Evolutionary conservation across 805 yeast species (phyloP).

Genomic region (Wickerhamiella bombiphila): DNA sequence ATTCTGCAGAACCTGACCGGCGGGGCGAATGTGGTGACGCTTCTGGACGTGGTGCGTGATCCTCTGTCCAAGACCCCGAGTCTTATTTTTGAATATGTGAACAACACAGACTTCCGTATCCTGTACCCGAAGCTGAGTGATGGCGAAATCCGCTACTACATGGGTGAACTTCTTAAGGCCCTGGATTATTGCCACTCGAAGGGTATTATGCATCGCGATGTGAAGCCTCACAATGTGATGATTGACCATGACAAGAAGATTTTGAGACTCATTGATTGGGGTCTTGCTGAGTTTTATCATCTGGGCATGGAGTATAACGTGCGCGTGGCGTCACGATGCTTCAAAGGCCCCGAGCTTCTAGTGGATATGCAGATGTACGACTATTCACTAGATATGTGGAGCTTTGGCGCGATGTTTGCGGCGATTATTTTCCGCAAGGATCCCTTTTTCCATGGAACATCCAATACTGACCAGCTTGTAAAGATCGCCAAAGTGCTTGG

Average conservation of each 20-base stretch:
- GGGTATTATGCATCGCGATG: constrained; percentile 93
- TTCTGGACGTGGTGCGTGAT: constrained; percentile 79
- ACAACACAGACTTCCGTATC: constrained; percentile 75
- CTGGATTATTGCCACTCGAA: constrained; percentile 79
- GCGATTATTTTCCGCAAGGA: constrained; percentile 78
- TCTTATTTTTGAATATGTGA: constrained; percentile 68
- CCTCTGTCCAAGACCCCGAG: constrained; percentile 69
- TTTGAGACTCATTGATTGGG: constrained; percentile 84
- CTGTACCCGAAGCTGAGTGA: constrained; percentile 69
- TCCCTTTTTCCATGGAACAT: constrained; percentile 84
- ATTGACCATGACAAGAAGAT: constrained; percentile 54
- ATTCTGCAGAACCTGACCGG: constrained; percentile 71
- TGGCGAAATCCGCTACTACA: constrained; percentile 65
- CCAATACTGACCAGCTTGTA: constrained; percentile 82
- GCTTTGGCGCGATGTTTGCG: constrained; percentile 83
- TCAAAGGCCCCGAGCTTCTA: constrained; percentile 81
- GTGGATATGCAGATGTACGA: constrained; percentile 75
- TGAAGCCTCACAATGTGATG: constrained; percentile 88
- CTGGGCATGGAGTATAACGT: constrained; percentile 82
- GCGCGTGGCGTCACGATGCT: constrained; percentile 81
- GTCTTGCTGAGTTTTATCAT: constrained; percentile 85
- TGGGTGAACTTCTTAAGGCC: constrained; percentile 68
- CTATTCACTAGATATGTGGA: constrained; percentile 81
- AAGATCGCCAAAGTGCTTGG: constrained; percentile 83
- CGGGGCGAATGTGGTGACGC: constrained; percentile 65